Evolutionary conservation across 176 grass and related monocot species (phyloP).

Genomic region (Oryza meridionalis): DNA sequence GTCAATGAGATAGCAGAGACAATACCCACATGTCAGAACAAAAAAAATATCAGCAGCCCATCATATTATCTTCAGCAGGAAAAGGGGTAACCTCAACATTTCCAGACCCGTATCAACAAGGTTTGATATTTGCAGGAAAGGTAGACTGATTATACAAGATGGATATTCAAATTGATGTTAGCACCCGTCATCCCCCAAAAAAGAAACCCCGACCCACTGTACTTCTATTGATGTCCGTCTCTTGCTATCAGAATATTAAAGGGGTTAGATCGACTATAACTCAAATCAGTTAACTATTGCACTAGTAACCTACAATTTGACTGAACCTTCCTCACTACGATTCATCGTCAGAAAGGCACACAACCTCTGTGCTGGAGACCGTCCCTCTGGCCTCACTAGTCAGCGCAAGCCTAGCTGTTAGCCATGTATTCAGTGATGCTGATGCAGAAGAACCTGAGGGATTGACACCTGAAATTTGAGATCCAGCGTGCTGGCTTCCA

Average conservation of each 20-base stretch:
- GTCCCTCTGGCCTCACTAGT: background rate
- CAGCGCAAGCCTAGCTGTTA: background rate
- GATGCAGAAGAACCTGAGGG: background rate
- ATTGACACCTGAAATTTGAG: background rate
- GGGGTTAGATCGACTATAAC: background rate
- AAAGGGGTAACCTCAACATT: background rate
- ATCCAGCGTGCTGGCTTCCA: background rate
- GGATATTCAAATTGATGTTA: background rate
- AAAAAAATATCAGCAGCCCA: background rate
- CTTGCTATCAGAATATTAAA: conserved; percentile 12
- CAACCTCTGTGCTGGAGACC: background rate
- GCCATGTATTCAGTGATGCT: background rate
- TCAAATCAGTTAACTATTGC: background rate
- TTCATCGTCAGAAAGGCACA: conserved; percentile 48
- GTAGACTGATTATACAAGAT: background rate
- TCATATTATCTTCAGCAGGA: background rate
- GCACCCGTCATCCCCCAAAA: background rate
- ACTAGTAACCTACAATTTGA: background rate
- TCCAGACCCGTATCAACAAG: too few relatives aligned
- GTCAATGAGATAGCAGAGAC: background rate
- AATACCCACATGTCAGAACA: background rate
- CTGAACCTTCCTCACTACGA: background rate
- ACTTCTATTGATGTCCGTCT: background rate
- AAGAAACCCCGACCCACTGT: background rate
- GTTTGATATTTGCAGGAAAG: background rate